phyloP scores from a whole-genome alignment of 2,329 filamentous ascomycete genomes.

The Aspergillus versicolor region DNA sequence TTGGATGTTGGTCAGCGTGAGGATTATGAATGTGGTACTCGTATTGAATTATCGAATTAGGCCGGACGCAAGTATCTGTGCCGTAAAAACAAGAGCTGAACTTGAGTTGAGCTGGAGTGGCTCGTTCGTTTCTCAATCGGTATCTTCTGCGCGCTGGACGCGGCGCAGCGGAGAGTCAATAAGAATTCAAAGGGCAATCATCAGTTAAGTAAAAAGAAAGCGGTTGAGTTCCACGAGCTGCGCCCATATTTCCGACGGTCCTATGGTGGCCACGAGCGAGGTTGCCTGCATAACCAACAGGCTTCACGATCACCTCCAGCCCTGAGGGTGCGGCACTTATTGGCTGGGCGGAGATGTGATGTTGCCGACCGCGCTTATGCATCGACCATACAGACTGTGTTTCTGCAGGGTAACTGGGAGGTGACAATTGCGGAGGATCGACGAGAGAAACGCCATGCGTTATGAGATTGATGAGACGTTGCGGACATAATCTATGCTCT shows the following conservation, averaged over 20 bases:
- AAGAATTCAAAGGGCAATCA: neutral
- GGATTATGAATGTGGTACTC: too few relatives aligned
- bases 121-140: neutral
- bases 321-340: slow-evolving; percentile 7
- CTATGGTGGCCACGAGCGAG: slow-evolving; percentile 16
- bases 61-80: neutral
- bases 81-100: slow-evolving; percentile 1
- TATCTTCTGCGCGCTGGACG: neutral
- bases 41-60: neutral
- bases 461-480: neutral
- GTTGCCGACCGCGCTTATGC: slow-evolving; percentile 11
- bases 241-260: slow-evolving; percentile 7
- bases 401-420: neutral
- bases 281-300: slow-evolving; percentile 7
- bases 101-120: neutral
- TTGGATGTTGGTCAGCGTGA: neutral
- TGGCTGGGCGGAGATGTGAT: slow-evolving; percentile 12
- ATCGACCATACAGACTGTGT: slow-evolving; percentile 4
- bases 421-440: slow-evolving; percentile 8
- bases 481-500: neutral
- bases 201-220: neutral
- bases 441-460: neutral
- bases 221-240: slow-evolving; percentile 9
- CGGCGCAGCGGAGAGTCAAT: neutral
- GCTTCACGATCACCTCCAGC: slow-evolving; percentile 12